Base-by-base conservation (phyloP, 495 filamentous ascomycete species). In the Chaetomium tenue region DNA sequence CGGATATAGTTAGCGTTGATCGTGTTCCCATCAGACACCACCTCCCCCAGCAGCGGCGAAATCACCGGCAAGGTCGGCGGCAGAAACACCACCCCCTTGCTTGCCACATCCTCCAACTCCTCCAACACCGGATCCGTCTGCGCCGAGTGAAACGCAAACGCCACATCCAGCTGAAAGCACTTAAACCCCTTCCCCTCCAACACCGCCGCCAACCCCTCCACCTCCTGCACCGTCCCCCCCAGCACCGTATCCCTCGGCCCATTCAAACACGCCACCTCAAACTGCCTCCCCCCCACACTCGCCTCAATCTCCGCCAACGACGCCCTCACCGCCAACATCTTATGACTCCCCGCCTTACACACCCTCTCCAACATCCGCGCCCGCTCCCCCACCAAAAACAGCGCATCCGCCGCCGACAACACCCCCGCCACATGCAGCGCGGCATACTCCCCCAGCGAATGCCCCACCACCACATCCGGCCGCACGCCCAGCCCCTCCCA, bases 361-460 rank as follows among this genome's bases (percentile, higher is more conserved):
- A 87, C 84, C 30, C 87, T 78, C 18, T 87, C 83, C 7, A 96
- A 80, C 18, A 96, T 79, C 66, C 86, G 81, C 37, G 92, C 92
- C 52, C 92, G 85, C 44, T 83, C 81, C 22, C 92, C 92, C 59
- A 92, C 88, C 9, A 96, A 81, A 69, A 88, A 91, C 68, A 97
- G 86, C 23, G 90, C 87, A 71, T 96, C 91, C 64, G 84, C 85
- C 33, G 85, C 88, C 13, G 88, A 89, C 6, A 97, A 75, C 13
- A 95, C 86, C 56, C 91, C 92, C 22, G 91, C 86, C 40, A 88
- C 86, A 68, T 92, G 82, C 1, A 96, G 79, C 16, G 92, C 92
- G 52, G 92, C 91, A 76, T 93, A 96, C 73, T 97, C 92, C 59
- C 92, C 92, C n/a, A 85, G 68, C 71, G 90, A 94, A 78, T 97